These are phyloP conservation scores for Talaromyces amestolkiae DNA, from an alignment of 2,329 filamentous ascomycete genomes.

Conservation along the genomic window DNA sequence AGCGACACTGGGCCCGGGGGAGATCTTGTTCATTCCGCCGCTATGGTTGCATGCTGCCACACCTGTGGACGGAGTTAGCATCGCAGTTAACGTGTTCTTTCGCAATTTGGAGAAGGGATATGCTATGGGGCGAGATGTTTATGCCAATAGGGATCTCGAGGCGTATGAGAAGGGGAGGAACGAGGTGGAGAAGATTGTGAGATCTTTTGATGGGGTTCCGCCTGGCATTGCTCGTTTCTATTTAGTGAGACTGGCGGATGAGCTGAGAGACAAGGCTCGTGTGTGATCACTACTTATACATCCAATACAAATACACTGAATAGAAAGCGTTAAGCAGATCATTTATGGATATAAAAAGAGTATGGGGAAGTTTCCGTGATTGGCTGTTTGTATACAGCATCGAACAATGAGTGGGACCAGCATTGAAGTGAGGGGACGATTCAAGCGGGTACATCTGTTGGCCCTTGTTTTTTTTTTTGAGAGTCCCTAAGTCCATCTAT, in stretches of 20 bases:
- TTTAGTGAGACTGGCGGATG: constrained; percentile 66
- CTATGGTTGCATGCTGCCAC: constrained; percentile 75
- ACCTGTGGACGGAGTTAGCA: constrained; percentile 51
- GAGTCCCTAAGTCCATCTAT: too few species aligned
- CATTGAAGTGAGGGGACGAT: not conserved
- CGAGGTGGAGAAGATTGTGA: constrained; percentile 65
- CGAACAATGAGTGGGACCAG: not conserved
- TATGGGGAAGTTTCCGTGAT: constrained; percentile 1
- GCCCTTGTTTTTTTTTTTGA: not conserved
- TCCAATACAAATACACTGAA: not conserved
- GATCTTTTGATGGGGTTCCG: constrained; percentile 54
- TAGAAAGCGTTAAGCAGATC: not conserved
- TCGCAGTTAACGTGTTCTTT: constrained; percentile 91
- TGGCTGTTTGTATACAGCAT: not conserved
- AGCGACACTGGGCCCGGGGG: constrained; percentile 65
- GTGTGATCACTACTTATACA: constrained; percentile 21
- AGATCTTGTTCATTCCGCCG: constrained; percentile 76
- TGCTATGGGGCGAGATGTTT: constrained; percentile 74
- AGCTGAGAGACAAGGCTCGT: constrained; percentile 51
- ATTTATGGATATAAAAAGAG: not conserved
- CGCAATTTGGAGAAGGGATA: constrained; percentile 66
- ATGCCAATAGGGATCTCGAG: constrained; percentile 80
- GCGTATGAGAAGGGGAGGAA: constrained; percentile 78
- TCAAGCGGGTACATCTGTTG: not conserved
- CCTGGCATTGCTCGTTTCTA: constrained; percentile 71